Evolutionary conservation across 306 rosid species (phyloP).

Genomic region (Bauhinia variegata): DNA sequence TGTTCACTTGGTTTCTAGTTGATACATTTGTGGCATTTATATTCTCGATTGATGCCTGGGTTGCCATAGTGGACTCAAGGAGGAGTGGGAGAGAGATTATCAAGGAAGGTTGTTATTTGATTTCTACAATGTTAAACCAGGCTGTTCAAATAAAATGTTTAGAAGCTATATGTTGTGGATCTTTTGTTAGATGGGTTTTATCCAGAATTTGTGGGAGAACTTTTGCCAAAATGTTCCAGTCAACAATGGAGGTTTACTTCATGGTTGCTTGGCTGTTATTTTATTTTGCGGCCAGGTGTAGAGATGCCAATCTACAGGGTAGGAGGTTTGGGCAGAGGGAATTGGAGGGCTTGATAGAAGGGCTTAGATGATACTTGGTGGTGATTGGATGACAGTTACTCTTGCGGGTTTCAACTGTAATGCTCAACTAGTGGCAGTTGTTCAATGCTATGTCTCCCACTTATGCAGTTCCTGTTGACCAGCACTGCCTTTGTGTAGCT

Average conservation of each 20-base stretch:
- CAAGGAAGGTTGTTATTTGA: conserved; percentile 85
- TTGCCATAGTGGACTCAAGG: conserved; percentile 86
- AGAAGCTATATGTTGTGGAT: conserved; percentile 78
- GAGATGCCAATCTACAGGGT: conserved; percentile 71
- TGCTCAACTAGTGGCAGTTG: conserved; percentile 52
- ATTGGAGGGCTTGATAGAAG: conserved; percentile 70
- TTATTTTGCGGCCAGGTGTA: conserved; percentile 73
- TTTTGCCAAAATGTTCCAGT: conserved; percentile 75
- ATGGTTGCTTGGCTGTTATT: conserved; percentile 88
- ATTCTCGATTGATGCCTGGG: conserved; percentile 93
- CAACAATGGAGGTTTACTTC: conserved; percentile 88
- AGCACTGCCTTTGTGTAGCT: conserved; percentile 51
- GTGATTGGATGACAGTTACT: conserved; percentile 39
- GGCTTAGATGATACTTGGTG: conserved; percentile 61
- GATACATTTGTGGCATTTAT: conserved; percentile 78
- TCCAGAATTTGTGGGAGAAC: conserved; percentile 57
- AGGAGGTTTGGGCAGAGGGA: conserved; percentile 75
- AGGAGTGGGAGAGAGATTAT: conserved; percentile 88
- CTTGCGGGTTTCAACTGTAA: conserved; percentile 42
- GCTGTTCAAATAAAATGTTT: conserved; percentile 78
- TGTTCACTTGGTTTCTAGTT: conserved; percentile 73
- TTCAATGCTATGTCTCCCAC: conserved; percentile 50
- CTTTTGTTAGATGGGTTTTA: conserved; percentile 66
- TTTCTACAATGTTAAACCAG: conserved; percentile 72
- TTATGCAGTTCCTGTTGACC: conserved; percentile 53